phyloP scores from a whole-genome alignment of 306 rosid genomes.

The Leucaena leucocephala region DNA sequence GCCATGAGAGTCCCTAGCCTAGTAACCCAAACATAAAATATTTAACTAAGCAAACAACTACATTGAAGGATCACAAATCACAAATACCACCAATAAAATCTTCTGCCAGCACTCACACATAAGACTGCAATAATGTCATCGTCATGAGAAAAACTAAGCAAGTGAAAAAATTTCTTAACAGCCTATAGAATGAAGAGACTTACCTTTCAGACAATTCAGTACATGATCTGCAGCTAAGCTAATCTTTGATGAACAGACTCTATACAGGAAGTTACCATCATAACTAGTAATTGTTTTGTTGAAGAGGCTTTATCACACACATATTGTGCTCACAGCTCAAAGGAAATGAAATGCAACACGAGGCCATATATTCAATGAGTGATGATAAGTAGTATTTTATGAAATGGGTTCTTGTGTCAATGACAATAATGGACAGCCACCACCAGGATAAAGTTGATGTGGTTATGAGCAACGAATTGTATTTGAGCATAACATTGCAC shows the following conservation, averaged over 20 bases:
- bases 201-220: background rate
- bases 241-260: conserved; percentile 14
- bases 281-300: background rate
- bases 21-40: background rate
- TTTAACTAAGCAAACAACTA: background rate
- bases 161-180: background rate
- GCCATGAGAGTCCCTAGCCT: background rate
- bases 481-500: conserved; percentile 42
- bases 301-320: background rate
- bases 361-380: conserved; percentile 22
- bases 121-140: conserved; percentile 11
- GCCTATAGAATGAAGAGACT: conserved; percentile 11
- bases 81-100: background rate
- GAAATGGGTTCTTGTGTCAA: conserved; percentile 13
- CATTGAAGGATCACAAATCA: conserved; percentile 1
- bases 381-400: conserved; percentile 10
- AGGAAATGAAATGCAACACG: conserved; percentile 24
- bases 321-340: background rate
- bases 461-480: conserved; percentile 22
- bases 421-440: conserved; percentile 31
- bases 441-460: conserved; percentile 9
- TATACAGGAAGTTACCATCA: background rate
- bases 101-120: background rate
- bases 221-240: background rate
- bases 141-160: conserved; percentile 12